Percentiles rank a stretch among this genome's conserved stretches.
phyloP scores from a whole-genome alignment of 129 eudicot genomes.

The Deinandra increscens region DNA sequence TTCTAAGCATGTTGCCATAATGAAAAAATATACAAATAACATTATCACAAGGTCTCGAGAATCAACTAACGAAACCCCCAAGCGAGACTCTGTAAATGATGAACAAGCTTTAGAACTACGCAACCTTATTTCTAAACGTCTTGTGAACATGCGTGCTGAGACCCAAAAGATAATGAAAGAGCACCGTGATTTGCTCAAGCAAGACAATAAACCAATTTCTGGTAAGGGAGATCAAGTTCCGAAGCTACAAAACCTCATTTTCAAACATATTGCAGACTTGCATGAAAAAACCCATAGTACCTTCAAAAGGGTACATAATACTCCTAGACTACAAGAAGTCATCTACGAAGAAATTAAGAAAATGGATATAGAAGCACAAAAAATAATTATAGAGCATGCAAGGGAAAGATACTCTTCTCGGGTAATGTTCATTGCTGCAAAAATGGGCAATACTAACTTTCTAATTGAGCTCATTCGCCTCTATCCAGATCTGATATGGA shows the following conservation, averaged over 20 bases:
- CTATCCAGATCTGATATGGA: slow-evolving; percentile 52
- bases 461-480: slow-evolving; percentile 33
- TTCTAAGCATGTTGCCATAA: slow-evolving; percentile 16
- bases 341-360: background rate
- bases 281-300: background rate
- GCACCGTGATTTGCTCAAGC: background rate
- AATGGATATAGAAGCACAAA: background rate
- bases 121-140: background rate
- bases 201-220: too few species aligned
- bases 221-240: background rate
- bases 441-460: slow-evolving; percentile 38
- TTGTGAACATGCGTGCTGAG: too few species aligned
- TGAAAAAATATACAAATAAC: too few species aligned
- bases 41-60: too few species aligned
- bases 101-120: background rate
- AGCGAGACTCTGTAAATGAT: too few species aligned
- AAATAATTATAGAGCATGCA: too few species aligned
- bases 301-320: too few species aligned
- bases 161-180: too few species aligned
- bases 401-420: slow-evolving; percentile 24
- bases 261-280: background rate
- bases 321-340: too few species aligned
- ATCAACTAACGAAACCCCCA: too few species aligned
- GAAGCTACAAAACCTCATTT: background rate
- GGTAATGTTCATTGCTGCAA: slow-evolving; percentile 41